phyloP scores from a whole-genome alignment of 192 early-diverging fungal species.

The Funneliformis geosporum region DNA sequence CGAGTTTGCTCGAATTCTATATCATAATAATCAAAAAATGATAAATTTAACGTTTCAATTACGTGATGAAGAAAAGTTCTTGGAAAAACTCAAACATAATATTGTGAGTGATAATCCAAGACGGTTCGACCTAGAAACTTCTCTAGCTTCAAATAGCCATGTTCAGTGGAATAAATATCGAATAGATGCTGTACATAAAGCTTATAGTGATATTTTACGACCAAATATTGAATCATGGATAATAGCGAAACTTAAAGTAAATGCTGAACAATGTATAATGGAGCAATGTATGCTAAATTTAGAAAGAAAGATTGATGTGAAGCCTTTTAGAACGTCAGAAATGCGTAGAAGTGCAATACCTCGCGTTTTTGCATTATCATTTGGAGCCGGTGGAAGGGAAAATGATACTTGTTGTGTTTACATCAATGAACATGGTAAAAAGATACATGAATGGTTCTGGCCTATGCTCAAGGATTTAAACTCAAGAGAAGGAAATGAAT shows the following conservation, averaged over 20 bases:
- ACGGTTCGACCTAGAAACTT: not conserved
- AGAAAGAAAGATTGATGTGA: slow-evolving; percentile 5
- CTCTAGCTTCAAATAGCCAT: not conserved
- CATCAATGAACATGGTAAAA: slow-evolving; percentile 71
- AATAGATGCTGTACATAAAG: not conserved
- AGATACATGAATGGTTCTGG: slow-evolving; percentile 57
- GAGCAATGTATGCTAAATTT: not conserved
- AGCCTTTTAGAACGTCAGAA: not conserved
- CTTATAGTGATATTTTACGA: not conserved
- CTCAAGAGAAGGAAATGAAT: slow-evolving; percentile 41
- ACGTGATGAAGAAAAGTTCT: slow-evolving; percentile 44
- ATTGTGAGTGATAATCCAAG: slow-evolving; percentile 56
- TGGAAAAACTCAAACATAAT: slow-evolving; percentile 39
- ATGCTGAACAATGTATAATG: slow-evolving; percentile 23
- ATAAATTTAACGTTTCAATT: slow-evolving; percentile 62
- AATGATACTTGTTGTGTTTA: slow-evolving; percentile 63
- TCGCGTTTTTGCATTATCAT: slow-evolving; percentile 67
- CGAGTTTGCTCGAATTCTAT: slow-evolving; percentile 75
- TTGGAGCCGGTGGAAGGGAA: slow-evolving; percentile 67
- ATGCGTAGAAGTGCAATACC: slow-evolving; percentile 46
- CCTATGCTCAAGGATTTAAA: not conserved
- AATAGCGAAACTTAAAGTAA: not conserved
- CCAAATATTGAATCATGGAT: not conserved
- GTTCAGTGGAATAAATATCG: slow-evolving; percentile 3
- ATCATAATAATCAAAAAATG: slow-evolving; percentile 73